These are phyloP conservation scores for Fusarium continuum DNA, from an alignment of 2,329 filamentous ascomycete genomes.

Conservation along the genomic window DNA sequence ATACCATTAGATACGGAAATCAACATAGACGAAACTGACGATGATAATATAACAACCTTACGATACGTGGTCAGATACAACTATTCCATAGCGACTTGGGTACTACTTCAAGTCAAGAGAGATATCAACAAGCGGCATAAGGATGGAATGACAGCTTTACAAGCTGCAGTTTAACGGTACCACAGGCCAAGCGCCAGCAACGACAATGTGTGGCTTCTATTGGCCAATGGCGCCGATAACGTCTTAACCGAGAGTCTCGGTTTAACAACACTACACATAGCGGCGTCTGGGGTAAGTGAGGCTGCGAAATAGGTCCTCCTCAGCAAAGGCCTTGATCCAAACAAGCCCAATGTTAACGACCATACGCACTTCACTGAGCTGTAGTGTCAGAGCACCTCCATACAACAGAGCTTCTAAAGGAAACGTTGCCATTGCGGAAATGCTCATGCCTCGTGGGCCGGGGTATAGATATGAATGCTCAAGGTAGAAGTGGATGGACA, in stretches of 20 bases:
- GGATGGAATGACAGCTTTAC: background rate
- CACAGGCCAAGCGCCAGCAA: background rate
- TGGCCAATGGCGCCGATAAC: background rate
- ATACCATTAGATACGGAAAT: too few relatives aligned
- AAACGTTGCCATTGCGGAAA: background rate
- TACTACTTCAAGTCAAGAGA: background rate
- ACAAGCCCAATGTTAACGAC: background rate
- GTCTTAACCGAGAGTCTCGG: background rate
- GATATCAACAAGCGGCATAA: background rate
- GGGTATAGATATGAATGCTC: background rate
- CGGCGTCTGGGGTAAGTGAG: background rate
- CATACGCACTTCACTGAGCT: background rate
- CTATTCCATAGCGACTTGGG: background rate
- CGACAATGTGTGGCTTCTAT: background rate
- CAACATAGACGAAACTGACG: too few relatives aligned
- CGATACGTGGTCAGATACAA: too few relatives aligned
- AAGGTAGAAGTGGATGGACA: background rate
- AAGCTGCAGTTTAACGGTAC: background rate
- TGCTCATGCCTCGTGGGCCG: background rate
- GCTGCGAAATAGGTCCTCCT: background rate
- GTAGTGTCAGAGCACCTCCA: background rate
- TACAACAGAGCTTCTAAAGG: background rate
- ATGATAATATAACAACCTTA: too few relatives aligned
- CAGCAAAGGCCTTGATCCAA: background rate
- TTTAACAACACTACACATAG: background rate